Evolutionary conservation across 768 basidiomycete species (phyloP).

Genomic region (Calocybe cyanea): DNA sequence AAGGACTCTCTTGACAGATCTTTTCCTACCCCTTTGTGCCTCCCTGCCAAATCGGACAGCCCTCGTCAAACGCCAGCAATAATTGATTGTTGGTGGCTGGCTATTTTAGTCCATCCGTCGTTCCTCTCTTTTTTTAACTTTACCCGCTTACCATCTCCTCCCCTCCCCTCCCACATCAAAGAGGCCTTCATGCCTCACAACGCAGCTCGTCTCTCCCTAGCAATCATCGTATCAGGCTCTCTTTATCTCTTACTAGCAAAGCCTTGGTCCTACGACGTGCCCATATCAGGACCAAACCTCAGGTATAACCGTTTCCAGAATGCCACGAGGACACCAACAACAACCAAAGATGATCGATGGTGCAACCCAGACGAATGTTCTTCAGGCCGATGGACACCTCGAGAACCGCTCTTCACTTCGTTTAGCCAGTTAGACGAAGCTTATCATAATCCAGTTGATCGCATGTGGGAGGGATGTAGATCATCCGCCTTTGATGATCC

Average conservation of each 20-base stretch:
- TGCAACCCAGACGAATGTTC: slow-evolving; percentile 21
- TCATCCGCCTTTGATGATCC: slow-evolving; percentile 16
- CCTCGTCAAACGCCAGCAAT: too few species aligned
- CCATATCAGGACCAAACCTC: slow-evolving; percentile 5
- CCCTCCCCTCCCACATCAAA: not conserved
- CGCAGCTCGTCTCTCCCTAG: slow-evolving; percentile 7
- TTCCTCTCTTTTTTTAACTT: too few species aligned
- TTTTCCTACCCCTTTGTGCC: too few species aligned
- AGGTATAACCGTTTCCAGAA: slow-evolving; percentile 3
- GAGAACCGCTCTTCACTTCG: slow-evolving; percentile 18
- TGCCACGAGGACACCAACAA: slow-evolving; percentile 2
- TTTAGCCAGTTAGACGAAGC: slow-evolving; percentile 20
- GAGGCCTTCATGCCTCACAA: slow-evolving; percentile 3
- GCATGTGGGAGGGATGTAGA: slow-evolving; percentile 25
- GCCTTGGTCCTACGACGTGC: not conserved
- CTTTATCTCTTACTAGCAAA: slow-evolving; percentile 8
- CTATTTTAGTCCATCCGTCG: too few species aligned
- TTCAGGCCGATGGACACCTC: slow-evolving; percentile 22
- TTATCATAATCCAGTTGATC: slow-evolving; percentile 21
- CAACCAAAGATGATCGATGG: slow-evolving; percentile 9
- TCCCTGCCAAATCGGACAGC: too few species aligned
- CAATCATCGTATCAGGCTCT: slow-evolving; percentile 9
- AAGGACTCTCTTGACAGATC: too few species aligned
- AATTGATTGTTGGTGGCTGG: too few species aligned
- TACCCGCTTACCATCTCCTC: not conserved